These are phyloP conservation scores for Eimeria sp. DNA, from an alignment of 169 alveolate species.

Conservation along the genomic window DNA sequence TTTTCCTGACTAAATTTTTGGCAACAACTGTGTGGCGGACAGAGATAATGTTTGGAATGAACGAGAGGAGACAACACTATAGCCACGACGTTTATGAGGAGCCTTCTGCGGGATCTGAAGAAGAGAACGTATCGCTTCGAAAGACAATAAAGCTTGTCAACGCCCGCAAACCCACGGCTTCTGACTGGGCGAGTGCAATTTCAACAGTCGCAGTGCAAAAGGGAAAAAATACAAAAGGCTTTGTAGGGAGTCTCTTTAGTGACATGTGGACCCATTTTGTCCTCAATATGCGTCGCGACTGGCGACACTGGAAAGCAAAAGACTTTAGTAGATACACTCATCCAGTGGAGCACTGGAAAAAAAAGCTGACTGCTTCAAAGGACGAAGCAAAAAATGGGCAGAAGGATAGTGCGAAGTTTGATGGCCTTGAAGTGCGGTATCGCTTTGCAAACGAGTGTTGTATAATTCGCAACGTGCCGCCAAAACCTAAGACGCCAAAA, in stretches of 20 bases:
- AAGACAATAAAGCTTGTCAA: conserved; percentile 17
- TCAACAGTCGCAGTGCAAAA: conserved; percentile 54
- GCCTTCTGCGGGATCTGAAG: not conserved
- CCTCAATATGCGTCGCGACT: conserved; percentile 52
- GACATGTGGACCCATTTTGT: conserved; percentile 38
- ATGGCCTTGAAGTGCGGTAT: conserved; percentile 58
- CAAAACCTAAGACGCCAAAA: conserved; percentile 12
- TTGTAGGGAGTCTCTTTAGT: conserved; percentile 42
- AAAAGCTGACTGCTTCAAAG: not conserved
- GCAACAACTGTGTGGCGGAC: conserved; percentile 69
- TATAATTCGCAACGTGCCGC: conserved; percentile 71
- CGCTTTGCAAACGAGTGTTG: conserved; percentile 62
- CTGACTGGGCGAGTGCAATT: conserved; percentile 51
- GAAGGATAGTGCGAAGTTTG: not conserved
- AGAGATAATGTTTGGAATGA: conserved; percentile 74
- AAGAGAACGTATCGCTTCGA: conserved; percentile 7
- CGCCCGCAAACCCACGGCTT: conserved; percentile 55
- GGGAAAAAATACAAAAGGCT: conserved; percentile 11
- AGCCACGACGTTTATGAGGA: conserved; percentile 40
- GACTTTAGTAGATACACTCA: conserved; percentile 22
- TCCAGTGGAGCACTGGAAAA: conserved; percentile 68
- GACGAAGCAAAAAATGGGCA: not conserved
- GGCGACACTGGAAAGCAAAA: conserved; percentile 55
- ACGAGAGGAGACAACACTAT: conserved; percentile 46
- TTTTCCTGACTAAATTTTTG: conserved; percentile 47